Percentiles rank a stretch among this genome's conserved stretches.
These are phyloP conservation scores for Carex myosuroides DNA, from an alignment of 176 grass and related monocot genomes.

Conservation along the genomic window DNA sequence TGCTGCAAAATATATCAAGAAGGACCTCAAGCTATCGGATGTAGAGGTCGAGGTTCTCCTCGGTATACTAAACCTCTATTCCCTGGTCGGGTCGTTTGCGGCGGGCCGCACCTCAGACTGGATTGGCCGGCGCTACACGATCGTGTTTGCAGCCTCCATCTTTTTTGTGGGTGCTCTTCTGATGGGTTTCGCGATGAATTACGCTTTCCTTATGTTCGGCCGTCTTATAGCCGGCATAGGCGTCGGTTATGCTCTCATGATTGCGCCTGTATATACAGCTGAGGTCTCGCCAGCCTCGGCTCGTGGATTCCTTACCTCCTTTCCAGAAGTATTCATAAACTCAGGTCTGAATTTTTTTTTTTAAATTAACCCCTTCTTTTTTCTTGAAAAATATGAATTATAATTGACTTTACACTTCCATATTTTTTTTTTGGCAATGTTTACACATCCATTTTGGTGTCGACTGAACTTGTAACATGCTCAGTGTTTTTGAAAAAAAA, in stretches of 20 bases:
- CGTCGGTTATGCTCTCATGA: constrained; percentile 77
- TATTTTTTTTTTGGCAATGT: background rate
- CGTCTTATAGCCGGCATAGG: constrained; percentile 71
- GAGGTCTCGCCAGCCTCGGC: constrained; percentile 67
- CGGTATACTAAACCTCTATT: constrained; percentile 77
- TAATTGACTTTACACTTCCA: too few species aligned
- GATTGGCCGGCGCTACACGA: constrained; percentile 71
- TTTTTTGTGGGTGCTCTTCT: constrained; percentile 67
- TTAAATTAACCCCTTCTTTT: background rate
- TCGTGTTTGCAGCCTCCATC: constrained; percentile 63
- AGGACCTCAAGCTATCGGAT: constrained; percentile 41
- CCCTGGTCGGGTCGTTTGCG: constrained; percentile 63
- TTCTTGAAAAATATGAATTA: too few species aligned
- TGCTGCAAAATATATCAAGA: constrained; percentile 48
- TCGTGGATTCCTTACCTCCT: constrained; percentile 66
- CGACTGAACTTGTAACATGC: background rate
- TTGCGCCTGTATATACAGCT: constrained; percentile 75
- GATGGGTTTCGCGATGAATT: constrained; percentile 71
- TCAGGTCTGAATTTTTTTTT: constrained; percentile 20
- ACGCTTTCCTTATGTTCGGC: constrained; percentile 67
- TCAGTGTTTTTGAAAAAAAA: background rate
- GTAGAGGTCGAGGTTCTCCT: constrained; percentile 49
- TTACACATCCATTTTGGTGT: background rate
- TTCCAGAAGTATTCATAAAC: constrained; percentile 94
- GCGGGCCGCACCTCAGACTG: constrained; percentile 73